Base-by-base conservation (phyloP, 768 basidiomycete species). In the Tephrocybe sp. region DNA sequence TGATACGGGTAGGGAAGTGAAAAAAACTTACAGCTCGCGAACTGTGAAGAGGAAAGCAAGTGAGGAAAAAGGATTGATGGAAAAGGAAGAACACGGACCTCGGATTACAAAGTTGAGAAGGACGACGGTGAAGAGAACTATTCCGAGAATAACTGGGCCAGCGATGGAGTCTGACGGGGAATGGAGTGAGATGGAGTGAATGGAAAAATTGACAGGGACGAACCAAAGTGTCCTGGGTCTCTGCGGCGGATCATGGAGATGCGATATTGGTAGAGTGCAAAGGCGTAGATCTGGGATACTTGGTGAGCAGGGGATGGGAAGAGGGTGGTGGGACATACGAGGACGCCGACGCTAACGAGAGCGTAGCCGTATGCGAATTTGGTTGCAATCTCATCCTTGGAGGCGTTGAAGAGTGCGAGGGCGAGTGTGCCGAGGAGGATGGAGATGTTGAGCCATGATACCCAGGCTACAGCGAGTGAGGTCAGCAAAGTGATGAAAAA, bases 151-250 rank as follows among this genome's bases (percentile, higher is more conserved):
- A 19, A 98, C 63, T 0, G 97, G 97, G 1, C 95, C 97, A 2
- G 77, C 64, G 7, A 94, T 78, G 42, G 85, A 80, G 60, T 97
- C 96, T 96, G 21, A 21, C 31, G 27, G 30, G 11, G 19, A 18
- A n/a, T 24, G 5, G 46, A 38, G 44, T 47, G 41, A 51, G 21
- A 21, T 3, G 3, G 13, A 25, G 26, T 30, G 16, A 38, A 16
- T 28, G 52, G 38, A 44, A 28, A 25, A 11, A 11, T 11, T 35
- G 27, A 27, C 27, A 40, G 18, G 19, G 22, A 67, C 75, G 36
- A 47, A 97, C 94, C 94, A 57, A 97, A 97, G 60, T 89, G 84
- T 0, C 91, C 89, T 22, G 92, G 87, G 68, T 93, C 89, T 39
- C 95, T 77, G 54, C 86, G 82, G 11, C 89, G 86, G 54, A 99